Evolutionary conservation across 2,329 filamentous ascomycete species (phyloP).

Genomic region (Xylaria sp.): DNA sequence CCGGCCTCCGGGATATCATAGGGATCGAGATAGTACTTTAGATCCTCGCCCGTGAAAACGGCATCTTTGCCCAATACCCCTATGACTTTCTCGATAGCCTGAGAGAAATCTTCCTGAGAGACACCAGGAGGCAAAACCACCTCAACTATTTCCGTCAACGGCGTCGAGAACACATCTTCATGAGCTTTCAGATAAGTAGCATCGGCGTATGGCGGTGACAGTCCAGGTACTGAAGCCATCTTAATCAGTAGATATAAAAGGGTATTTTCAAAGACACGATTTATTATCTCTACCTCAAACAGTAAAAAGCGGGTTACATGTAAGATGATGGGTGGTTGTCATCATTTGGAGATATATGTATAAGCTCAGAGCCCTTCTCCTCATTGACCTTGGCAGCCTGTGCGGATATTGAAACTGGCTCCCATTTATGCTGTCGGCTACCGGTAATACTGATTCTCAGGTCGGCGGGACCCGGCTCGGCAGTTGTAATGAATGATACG

Average conservation of each 20-base stretch:
- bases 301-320: background rate
- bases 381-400: conserved; percentile 15
- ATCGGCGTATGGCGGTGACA: conserved; percentile 51
- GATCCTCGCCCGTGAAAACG: conserved; percentile 52
- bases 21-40: conserved; percentile 59
- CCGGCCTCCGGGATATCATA: conserved; percentile 58
- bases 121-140: conserved; percentile 56
- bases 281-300: background rate
- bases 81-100: conserved; percentile 52
- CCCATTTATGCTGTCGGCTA: conserved; percentile 36
- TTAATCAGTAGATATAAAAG: background rate
- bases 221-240: conserved; percentile 30
- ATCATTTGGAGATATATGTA: conserved; percentile 13
- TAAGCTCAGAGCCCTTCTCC: conserved; percentile 12
- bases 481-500: conserved; percentile 28
- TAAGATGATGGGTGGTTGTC: background rate
- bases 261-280: background rate
- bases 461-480: conserved; percentile 20
- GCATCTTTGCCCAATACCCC: conserved; percentile 52
- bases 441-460: conserved; percentile 29
- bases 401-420: conserved; percentile 26
- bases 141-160: conserved; percentile 52
- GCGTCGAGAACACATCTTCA: conserved; percentile 54
- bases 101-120: conserved; percentile 51
- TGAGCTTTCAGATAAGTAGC: conserved; percentile 56